Base-by-base conservation (phyloP, 2,329 filamentous ascomycete genomes). In the Penicillium sp. region DNA sequence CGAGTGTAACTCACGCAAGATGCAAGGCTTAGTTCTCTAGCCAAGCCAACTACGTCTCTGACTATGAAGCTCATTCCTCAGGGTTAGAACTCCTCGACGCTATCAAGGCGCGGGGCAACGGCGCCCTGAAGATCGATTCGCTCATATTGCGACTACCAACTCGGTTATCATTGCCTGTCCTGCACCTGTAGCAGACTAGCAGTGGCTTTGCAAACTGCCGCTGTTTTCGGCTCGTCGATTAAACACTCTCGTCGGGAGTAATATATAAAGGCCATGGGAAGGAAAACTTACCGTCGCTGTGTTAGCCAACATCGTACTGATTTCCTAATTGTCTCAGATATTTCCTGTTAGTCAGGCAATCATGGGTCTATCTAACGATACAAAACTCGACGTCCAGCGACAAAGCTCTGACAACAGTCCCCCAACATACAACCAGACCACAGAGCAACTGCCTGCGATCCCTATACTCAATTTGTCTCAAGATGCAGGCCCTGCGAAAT, bases 381-480 rank as follows among this genome's bases (percentile, higher is more conserved):
- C 41, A 30, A 26, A 9, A 15, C 44, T 30, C 21, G 30, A 56
- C 6, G 41, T 30, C 23, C 41, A 31, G 19, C 38, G 13, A 51
- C 38, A 23, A 21, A 26, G 30, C n/a, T 61, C 53, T 2, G 19
- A 64, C 50, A 61, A 64, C 7, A 46, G 63, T 8, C 74, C 70
- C n/a, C 75, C 75, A 35, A 55, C 67, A 11, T 76, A 75, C 60
- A 59, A 67, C 11, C 62, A 68, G 52, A 51, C 66, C 6, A 19
- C 38, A 62, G 58, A 44, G 17, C 59, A 58, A 21, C 53, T 60
- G n/a, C 54, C 62, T 9, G 47, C 61, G 6, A 62, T 76, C n/a
- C 73, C 73, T 11, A 65, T 59, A 23, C 60, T 76, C 19, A 58
- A 71, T 48, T 69, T 77, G 9, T 35, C 48, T 23, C 21, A 52